Evolutionary conservation across 2,329 filamentous ascomycete species (phyloP).

Genomic region (Colletotrichum echinochloae): DNA sequence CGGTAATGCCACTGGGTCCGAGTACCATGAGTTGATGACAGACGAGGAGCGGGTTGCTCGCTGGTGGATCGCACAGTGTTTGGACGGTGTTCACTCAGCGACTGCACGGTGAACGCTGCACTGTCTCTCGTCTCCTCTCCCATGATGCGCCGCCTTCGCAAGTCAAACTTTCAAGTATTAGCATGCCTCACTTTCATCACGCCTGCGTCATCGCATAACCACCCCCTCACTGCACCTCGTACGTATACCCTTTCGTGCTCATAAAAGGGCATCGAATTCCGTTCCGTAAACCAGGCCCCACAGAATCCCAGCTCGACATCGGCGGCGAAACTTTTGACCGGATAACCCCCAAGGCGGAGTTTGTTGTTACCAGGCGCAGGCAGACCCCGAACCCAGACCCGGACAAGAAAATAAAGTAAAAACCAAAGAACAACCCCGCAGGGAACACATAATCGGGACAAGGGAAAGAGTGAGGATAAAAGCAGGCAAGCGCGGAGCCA

Average conservation of each 20-base stretch:
- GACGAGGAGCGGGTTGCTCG: no score
- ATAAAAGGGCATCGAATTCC: not conserved
- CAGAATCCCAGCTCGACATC: not conserved
- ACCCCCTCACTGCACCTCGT: not conserved
- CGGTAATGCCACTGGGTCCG: no score
- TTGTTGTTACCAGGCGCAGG: not conserved
- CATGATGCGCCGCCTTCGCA: slow-evolving; percentile 16
- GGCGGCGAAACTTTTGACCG: not conserved
- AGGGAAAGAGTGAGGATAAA: not conserved
- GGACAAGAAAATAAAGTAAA: not conserved
- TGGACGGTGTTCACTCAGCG: not conserved
- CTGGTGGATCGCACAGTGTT: not conserved
- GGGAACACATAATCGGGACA: not conserved
- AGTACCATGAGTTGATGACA: no score
- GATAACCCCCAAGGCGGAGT: not conserved
- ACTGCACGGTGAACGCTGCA: not conserved
- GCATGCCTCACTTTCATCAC: slow-evolving; percentile 28
- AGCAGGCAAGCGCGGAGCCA: not conserved
- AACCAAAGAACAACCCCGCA: not conserved
- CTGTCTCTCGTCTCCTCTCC: slow-evolving; percentile 5
- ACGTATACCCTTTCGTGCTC: not conserved
- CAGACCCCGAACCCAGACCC: not conserved
- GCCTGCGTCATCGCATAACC: slow-evolving; percentile 33
- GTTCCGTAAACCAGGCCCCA: not conserved
- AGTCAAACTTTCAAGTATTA: slow-evolving; percentile 31